These are phyloP conservation scores for Aspergillus latus DNA, from an alignment of 2,329 filamentous ascomycete species.

Conservation along the genomic window DNA sequence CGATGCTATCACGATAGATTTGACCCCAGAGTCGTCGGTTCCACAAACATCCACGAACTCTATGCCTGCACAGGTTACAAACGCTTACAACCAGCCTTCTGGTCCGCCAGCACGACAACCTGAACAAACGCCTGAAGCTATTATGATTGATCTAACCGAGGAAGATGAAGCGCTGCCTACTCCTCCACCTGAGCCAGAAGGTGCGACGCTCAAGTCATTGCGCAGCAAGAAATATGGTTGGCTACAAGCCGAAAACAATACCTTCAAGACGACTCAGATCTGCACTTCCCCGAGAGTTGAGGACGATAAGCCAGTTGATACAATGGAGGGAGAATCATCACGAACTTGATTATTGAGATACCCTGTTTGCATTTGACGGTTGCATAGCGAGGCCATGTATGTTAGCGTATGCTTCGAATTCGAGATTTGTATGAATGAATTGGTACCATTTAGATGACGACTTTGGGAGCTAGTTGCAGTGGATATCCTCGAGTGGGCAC, in stretches of 20 bases:
- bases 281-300: not conserved
- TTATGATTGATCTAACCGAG: slow-evolving; percentile 24
- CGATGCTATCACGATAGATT: not conserved
- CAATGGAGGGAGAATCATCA: slow-evolving; percentile 30
- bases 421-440: not conserved
- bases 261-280: not conserved
- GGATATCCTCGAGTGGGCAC: no score
- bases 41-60: not conserved
- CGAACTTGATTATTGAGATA: slow-evolving; percentile 11
- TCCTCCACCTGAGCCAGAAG: slow-evolving; percentile 8
- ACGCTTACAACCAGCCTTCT: not conserved
- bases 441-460: no score
- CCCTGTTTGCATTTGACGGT: not conserved
- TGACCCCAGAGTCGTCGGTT: not conserved
- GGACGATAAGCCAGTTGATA: slow-evolving; percentile 27
- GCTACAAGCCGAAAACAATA: slow-evolving; percentile 19
- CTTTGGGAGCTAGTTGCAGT: no score
- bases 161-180: slow-evolving; percentile 9
- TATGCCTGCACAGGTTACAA: not conserved
- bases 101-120: not conserved
- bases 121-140: not conserved
- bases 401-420: not conserved
- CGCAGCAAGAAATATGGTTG: slow-evolving; percentile 34
- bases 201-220: slow-evolving; percentile 25
- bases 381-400: slow-evolving; percentile 12